Base-by-base conservation (phyloP, 164 flowering plant species). In the Stephania japonica region DNA sequence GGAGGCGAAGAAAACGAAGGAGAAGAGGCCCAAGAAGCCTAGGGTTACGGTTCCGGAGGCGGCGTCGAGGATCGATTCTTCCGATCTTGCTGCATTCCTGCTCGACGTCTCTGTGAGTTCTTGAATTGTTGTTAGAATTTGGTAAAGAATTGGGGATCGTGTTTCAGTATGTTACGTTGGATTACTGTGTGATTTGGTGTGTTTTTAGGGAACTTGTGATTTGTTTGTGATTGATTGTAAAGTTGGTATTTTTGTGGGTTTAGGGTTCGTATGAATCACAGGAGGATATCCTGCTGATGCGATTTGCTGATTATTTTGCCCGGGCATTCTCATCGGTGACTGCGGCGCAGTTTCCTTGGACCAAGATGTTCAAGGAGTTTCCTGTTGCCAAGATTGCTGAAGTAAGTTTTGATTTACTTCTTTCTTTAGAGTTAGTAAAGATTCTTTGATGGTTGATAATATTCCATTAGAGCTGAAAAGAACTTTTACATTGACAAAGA, bases 271-370 rank as follows among this genome's bases (percentile, higher is more conserved):
- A 85, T 74, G 90, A 84, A 72, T 24, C 75, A 18, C 87, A 88
- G 76, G 87, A 86, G 72, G 88, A 88, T 62, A 87, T 91, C 50
- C 92, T 83, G 78, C 71, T 91, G 61, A 89, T 88, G 92, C 75
- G 97, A 50, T 89, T 91, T 70, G 97, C 94, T 1, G 97, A 91
- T 84, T 89, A 89, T 62, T 91, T 88, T 70, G 94, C 87, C 1
- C 83, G 89, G 0, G 91, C 91, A 0, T 89, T 91, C 75, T 67
- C 91, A 0, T 13, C 76, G 0, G 94, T 89, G 44, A 76, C 74
- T 27, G 75, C 87, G 2, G 78, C 90, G 1, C 94, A 91, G 73
- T 89, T 91, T 73, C 97, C 97, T 0, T 91, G 94, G 94, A 64
- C 85, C 18, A 91, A 89, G 85, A 72, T 81, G 16, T 83, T 89